Evolutionary conservation across 805 yeast species (phyloP), one percentile per base, ranked within the genome.

Genomic region (Grigorovia jiainica): DNA sequence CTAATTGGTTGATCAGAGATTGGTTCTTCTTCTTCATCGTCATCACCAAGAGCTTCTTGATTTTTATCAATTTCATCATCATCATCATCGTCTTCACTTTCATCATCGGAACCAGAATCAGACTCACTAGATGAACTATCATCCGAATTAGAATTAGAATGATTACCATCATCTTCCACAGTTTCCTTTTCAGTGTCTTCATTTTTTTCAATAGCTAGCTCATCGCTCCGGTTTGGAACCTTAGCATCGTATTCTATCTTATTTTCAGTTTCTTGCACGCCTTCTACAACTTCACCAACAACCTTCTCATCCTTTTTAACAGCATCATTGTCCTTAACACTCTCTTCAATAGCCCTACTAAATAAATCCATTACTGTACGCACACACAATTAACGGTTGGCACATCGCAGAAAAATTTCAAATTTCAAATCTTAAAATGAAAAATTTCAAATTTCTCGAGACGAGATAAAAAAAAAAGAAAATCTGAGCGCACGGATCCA

Each of bases 1-100:
- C 67, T 60, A 18, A 90, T 83, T 1, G 95, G 95, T 0, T 78
- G 87, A 1, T 61, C 63, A 4, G 64, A 59, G 9, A 65, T 72
- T 0, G 67, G 73, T 16, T 55, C 67, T 18, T 69, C 77, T 7
- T 70, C 76, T 11, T 70, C 75, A 2, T 52, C 65, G 7, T 50
- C 56, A 7, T 57, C 64, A 13, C 45, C 55, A 13, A 33, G 41
- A n/a, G 34, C 46, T 9, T 38, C 51, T 3, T 45, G 55, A 5
- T 48, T 54, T 2, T 44, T 52, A 16, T 34, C 46, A 10, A 37
- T 48, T 3, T 46, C 57, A 16, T 44, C 47, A 19, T 42, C 25
- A 11, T 39, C 34, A 19, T 32, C 27, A 11, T 45, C 56, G 8
- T 40, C 50, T 18, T 29, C 16, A 19, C 18, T 33, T 3, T 43